Evolutionary conservation across 495 filamentous ascomycete species (phyloP).

Genomic region (Xylaria sp.): DNA sequence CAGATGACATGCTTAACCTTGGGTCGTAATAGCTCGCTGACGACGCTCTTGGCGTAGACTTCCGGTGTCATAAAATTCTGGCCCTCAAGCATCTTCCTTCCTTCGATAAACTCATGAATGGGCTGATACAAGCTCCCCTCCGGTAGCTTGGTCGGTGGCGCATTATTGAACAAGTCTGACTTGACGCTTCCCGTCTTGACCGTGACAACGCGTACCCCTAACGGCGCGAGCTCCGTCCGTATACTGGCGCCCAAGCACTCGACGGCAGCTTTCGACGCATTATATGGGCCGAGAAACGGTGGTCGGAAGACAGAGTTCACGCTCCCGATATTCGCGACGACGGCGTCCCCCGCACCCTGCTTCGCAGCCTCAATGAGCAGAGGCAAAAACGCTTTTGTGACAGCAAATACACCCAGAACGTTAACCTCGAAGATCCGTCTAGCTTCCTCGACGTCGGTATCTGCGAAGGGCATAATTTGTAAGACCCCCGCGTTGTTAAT

Average conservation of each 20-base stretch:
- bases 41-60: constrained; percentile 32
- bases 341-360: background rate
- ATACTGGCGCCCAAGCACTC: constrained; percentile 52
- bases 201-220: constrained; percentile 51
- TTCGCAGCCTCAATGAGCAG: constrained; percentile 51
- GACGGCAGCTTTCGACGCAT: constrained; percentile 61
- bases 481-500: constrained; percentile 63
- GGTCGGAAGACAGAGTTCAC: constrained; percentile 45
- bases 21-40: constrained; percentile 28
- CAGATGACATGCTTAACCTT: constrained; percentile 34
- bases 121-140: constrained; percentile 36
- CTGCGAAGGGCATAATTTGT: constrained; percentile 53
- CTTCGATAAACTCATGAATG: constrained; percentile 38
- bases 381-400: constrained; percentile 61
- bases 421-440: constrained; percentile 62
- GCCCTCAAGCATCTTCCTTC: constrained; percentile 28
- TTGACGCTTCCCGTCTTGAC: constrained; percentile 40
- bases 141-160: constrained; percentile 34
- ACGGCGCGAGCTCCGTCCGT: constrained; percentile 60
- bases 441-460: constrained; percentile 53
- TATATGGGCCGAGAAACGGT: constrained; percentile 54
- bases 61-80: constrained; percentile 19
- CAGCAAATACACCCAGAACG: constrained; percentile 57
- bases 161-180: constrained; percentile 31
- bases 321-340: constrained; percentile 58